Percentiles rank a stretch among this genome's conserved stretches.
Conservation (phyloP, 2,329 filamentous ascomycete genomes). For the Pseudogymnoascus sp. region DNA sequence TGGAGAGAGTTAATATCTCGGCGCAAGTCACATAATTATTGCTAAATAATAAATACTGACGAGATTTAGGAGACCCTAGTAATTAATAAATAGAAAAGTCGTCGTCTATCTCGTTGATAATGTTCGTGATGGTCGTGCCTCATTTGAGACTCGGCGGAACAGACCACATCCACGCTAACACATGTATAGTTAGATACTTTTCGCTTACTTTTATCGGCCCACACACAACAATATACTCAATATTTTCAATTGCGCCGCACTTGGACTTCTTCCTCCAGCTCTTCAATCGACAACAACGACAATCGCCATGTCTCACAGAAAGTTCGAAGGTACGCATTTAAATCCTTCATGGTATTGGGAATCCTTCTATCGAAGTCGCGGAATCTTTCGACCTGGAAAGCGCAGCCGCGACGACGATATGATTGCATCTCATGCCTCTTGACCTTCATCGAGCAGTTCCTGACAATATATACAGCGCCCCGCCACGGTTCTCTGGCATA, state of each 20-base stretch:
- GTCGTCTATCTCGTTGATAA: background rate
- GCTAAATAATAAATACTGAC: too few relatives aligned
- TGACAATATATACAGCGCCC: slow-evolving; percentile 55
- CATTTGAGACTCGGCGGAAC: background rate
- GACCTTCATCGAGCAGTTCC: background rate
- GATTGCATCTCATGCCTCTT: slow-evolving; percentile 5
- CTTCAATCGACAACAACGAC: slow-evolving; percentile 9
- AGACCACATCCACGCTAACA: background rate
- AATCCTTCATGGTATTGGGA: background rate
- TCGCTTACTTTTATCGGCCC: slow-evolving; percentile 10
- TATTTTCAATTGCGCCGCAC: slow-evolving; percentile 11
- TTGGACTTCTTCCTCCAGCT: slow-evolving; percentile 9
- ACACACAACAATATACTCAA: slow-evolving; percentile 10
- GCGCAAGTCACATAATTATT: background rate
- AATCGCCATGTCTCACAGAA: slow-evolving; percentile 15
- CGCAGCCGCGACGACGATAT: slow-evolving; percentile 4
- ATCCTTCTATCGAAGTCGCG: background rate
- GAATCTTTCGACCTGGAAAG: slow-evolving; percentile 6
- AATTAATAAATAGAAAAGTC: background rate
- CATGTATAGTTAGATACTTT: background rate
- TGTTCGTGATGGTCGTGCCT: background rate
- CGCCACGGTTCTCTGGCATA: slow-evolving; percentile 90
- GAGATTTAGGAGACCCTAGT: background rate
- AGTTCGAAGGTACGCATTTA: slow-evolving; percentile 23
- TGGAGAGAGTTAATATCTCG: background rate